Evolutionary conservation across 176 grass and related monocot genomes (phyloP).

Genomic region (Zea luxurians): DNA sequence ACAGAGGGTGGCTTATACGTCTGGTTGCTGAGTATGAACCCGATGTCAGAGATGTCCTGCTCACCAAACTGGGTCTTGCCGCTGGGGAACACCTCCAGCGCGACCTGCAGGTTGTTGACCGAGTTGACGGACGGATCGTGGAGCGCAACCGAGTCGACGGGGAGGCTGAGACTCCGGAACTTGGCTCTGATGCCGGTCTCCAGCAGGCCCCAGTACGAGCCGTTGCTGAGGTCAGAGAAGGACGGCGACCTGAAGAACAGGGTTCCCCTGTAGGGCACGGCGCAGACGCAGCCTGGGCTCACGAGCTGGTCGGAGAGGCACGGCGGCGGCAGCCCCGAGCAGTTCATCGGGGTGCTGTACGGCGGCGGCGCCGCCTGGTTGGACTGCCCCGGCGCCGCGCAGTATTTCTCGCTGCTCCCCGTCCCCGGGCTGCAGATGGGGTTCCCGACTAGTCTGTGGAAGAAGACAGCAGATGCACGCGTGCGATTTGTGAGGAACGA

Average conservation of each 20-base stretch:
- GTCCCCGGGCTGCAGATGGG: slow-evolving; percentile 48
- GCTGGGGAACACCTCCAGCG: slow-evolving; percentile 54
- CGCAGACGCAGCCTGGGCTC: slow-evolving; percentile 66
- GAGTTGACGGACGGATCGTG: slow-evolving; percentile 39
- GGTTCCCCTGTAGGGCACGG: slow-evolving; percentile 72
- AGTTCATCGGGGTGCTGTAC: slow-evolving; percentile 52
- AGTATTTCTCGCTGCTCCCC: slow-evolving; percentile 38
- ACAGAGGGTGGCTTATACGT: slow-evolving; percentile 44
- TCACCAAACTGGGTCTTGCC: slow-evolving; percentile 46
- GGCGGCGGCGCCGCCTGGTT: slow-evolving; percentile 6
- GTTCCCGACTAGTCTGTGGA: slow-evolving; percentile 60
- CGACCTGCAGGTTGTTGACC: slow-evolving; percentile 55
- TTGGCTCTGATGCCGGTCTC: slow-evolving; percentile 42
- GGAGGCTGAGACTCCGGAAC: neutral
- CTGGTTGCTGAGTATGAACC: slow-evolving; percentile 71
- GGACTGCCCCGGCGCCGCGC: slow-evolving; percentile 37
- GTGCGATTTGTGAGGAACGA: too few species aligned
- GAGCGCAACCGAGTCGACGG: slow-evolving; percentile 58
- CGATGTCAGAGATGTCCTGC: slow-evolving; percentile 45
- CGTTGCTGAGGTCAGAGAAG: slow-evolving; percentile 69
- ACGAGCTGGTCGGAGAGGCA: slow-evolving; percentile 46
- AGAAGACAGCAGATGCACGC: too few species aligned
- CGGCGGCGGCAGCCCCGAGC: slow-evolving; percentile 15
- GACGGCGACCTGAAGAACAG: slow-evolving; percentile 70
- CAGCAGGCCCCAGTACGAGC: slow-evolving; percentile 41